Evolutionary conservation across 78 protist genomes (phyloP).

Genomic region (Dictyostelium brefeldianum): DNA sequence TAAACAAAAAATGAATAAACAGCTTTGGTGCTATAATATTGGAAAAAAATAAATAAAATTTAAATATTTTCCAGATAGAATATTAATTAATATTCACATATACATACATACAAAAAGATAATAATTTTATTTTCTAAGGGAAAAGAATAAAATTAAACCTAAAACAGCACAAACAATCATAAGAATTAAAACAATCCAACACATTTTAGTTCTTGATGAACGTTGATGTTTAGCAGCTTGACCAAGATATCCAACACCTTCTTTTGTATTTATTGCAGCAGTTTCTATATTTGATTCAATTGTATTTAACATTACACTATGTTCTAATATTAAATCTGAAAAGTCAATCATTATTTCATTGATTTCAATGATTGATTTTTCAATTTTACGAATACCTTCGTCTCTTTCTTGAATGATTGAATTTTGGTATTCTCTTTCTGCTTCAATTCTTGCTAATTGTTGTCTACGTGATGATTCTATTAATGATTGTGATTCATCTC

Average conservation of each 20-base stretch:
- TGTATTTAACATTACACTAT: constrained; percentile 80
- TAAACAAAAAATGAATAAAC: no score
- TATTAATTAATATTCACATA: neutral
- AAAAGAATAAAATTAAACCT: constrained; percentile 61
- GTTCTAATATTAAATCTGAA: constrained; percentile 72
- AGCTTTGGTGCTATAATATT: no score
- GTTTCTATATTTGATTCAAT: constrained; percentile 38
- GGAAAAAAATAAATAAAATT: no score
- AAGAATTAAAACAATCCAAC: constrained; percentile 69
- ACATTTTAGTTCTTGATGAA: constrained; percentile 77
- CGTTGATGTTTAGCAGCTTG: constrained; percentile 48
- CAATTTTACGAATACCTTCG: constrained; percentile 79
- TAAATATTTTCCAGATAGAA: no score
- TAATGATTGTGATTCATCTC: constrained; percentile 44
- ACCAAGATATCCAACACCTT: constrained; percentile 38
- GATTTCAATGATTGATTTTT: constrained; percentile 81
- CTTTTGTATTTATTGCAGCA: constrained; percentile 30
- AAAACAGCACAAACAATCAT: constrained; percentile 70
- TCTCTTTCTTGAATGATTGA: constrained; percentile 86
- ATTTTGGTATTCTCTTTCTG: constrained; percentile 77
- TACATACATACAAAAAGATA: neutral
- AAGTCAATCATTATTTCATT: constrained; percentile 88
- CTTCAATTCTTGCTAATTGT: constrained; percentile 60
- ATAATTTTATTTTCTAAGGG: constrained; percentile 61
- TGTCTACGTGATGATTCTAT: constrained; percentile 64